Base-by-base conservation (phyloP, 176 grass and related monocot species). In the Avena insularis region DNA sequence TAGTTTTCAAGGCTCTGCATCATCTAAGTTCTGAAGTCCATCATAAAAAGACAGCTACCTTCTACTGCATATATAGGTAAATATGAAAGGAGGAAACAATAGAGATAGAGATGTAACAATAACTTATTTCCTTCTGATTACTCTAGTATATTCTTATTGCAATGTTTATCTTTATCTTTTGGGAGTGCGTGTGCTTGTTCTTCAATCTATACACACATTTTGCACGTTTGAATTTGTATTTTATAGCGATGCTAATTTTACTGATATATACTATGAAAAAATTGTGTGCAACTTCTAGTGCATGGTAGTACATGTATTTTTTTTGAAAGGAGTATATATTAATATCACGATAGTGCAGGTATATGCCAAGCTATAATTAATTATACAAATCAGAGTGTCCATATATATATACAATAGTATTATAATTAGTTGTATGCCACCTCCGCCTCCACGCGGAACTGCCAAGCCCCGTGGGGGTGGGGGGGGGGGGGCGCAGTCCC, bases 1-100 rank as follows among this genome's bases (percentile, higher is more conserved):
- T 36, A 70, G 82, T 81, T 91, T 70, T 13, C 78, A 56, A 55
- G 70, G 82, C 82, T 63, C 82, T 63, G 61, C 82, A 85, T 85
- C 86, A 70, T 16, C 62, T 59, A 49, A 75, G 14, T 38, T 63
- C n/a, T 23, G 38, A n/a, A 63, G 46, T 49, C 69, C n/a, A 83
- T 55, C 49, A 23, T 70, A 82, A 14, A 69, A 53, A 15, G 63
- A 51, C 49, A 49, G 51, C 4, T 78, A 88, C 9, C 38, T 71
- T 89, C 31, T 79, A 63, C 64, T 31, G 3, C 20, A 59, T 61
- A 31, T 82, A 33, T 82, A 40, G 48, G 29, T 19, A 79, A 71
- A 79, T 51, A 75, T 72, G 61, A 38, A 14, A 79, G 9, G 64
- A 38, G 17, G 33, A 61, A 79, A 12, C 48, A 66, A 2, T 29